phyloP scores from a whole-genome alignment of 129 eudicot genomes.

The Lactuca sativa region DNA sequence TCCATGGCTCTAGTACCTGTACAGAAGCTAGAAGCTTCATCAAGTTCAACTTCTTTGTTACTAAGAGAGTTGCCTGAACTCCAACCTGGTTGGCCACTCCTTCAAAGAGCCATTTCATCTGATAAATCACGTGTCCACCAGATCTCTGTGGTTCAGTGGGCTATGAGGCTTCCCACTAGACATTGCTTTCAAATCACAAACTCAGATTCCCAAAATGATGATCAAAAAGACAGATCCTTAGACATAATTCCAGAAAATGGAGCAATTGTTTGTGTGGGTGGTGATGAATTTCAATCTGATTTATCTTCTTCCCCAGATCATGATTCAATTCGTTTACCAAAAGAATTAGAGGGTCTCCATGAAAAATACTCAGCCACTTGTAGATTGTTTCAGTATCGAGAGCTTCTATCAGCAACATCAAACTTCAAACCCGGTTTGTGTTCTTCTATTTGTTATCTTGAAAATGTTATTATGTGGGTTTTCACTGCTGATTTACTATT shows the following conservation, averaged over 20 bases:
- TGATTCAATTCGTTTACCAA: conserved; percentile 32
- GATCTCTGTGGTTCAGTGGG: conserved; percentile 86
- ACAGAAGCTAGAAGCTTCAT: conserved; percentile 58
- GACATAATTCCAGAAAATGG: conserved; percentile 49
- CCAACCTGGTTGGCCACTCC: conserved; percentile 88
- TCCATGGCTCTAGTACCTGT: conserved; percentile 78
- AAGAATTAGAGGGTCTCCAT: conserved; percentile 56
- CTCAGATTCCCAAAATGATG: conserved; percentile 35
- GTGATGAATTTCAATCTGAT: conserved; percentile 20
- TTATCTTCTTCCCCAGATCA: conserved; percentile 42
- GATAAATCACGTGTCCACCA: conserved; percentile 34
- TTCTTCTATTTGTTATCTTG: conserved; percentile 5
- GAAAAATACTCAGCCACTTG: conserved; percentile 68
- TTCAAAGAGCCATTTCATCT: conserved; percentile 49
- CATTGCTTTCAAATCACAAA: conserved; percentile 39
- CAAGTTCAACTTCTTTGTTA: conserved; percentile 56
- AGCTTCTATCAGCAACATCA: conserved; percentile 60
- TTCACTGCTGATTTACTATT: conserved; percentile 3
- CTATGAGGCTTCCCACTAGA: conserved; percentile 62
- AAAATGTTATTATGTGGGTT: conserved; percentile 1
- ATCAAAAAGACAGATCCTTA: conserved; percentile 25
- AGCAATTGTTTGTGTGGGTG: conserved; percentile 63
- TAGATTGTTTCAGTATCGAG: conserved; percentile 57
- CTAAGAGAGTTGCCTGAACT: conserved; percentile 61
- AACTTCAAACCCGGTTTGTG: conserved; percentile 57